A percentile compares a stretch with the other conserved stretches of the same genome.
Evolutionary conservation across 1,284 basidiomycete genomes (phyloP).

Genomic region (Ceratorhiza oryzae-sativae): DNA sequence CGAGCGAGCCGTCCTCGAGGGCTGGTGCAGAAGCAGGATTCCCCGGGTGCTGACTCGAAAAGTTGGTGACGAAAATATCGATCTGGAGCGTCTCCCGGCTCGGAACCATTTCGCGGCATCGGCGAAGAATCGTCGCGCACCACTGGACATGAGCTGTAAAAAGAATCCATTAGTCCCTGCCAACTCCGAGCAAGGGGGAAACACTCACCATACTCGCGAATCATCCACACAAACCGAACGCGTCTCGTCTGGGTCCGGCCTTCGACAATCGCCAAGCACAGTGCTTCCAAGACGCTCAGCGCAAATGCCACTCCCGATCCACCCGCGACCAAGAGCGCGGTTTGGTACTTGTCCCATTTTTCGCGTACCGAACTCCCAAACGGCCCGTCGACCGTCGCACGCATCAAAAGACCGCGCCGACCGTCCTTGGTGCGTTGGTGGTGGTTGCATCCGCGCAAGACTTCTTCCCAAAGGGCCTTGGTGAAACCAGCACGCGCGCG

Average conservation of each 20-base stretch:
- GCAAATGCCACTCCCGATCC: constrained; percentile 85
- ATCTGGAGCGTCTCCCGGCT: constrained; percentile 65
- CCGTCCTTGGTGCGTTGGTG: constrained; percentile 50
- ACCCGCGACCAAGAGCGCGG: constrained; percentile 74
- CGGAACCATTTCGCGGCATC: constrained; percentile 71
- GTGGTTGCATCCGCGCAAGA: constrained; percentile 51
- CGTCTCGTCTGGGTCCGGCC: constrained; percentile 63
- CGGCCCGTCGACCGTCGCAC: constrained; percentile 76
- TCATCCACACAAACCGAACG: constrained; percentile 84
- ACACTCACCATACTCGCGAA: constrained; percentile 76
- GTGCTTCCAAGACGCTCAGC: constrained; percentile 72
- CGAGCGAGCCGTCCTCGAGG: constrained; percentile 48
- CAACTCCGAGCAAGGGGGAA: not conserved
- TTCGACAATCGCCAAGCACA: constrained; percentile 68
- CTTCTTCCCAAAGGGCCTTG: constrained; percentile 70
- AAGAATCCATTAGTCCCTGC: not conserved
- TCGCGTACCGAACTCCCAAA: constrained; percentile 77
- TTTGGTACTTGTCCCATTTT: constrained; percentile 70
- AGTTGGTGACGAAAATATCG: constrained; percentile 82
- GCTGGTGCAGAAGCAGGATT: constrained; percentile 21
- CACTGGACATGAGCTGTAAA: constrained; percentile 78
- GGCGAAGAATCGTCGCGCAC: constrained; percentile 74
- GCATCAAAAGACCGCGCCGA: constrained; percentile 63
- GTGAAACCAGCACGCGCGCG: constrained; percentile 83
- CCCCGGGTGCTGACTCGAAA: constrained; percentile 45